phyloP scores from a whole-genome alignment of 306 rosid species.

The Lablab purpureus region DNA sequence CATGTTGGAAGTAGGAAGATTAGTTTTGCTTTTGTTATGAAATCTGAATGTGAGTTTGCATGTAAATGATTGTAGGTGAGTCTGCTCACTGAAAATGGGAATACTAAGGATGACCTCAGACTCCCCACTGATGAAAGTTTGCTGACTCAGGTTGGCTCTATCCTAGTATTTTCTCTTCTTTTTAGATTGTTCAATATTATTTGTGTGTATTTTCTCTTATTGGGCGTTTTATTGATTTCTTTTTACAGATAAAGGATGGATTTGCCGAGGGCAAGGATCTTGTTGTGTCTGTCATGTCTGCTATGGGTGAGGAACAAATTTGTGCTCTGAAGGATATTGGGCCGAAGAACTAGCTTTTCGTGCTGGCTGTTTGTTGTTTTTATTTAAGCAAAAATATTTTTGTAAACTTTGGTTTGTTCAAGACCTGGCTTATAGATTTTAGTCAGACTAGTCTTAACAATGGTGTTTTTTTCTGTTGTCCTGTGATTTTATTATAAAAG shows the following conservation, averaged over 20 bases:
- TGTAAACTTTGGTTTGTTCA: conserved; percentile 43
- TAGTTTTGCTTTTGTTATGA: neutral
- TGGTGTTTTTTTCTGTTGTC: conserved; percentile 45
- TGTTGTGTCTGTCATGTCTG: conserved; percentile 80
- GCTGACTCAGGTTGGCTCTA: conserved; percentile 65
- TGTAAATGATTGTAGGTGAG: conserved; percentile 45
- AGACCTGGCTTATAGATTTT: conserved; percentile 46
- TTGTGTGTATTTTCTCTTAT: neutral
- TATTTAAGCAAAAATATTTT: conserved; percentile 48
- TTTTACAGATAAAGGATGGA: conserved; percentile 75
- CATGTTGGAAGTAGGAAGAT: neutral
- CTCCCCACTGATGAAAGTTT: conserved; percentile 68
- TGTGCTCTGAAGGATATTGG: conserved; percentile 82
- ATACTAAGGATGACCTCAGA: conserved; percentile 67
- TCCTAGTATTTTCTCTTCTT: neutral
- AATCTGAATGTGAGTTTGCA: conserved; percentile 1
- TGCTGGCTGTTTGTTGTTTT: conserved; percentile 47
- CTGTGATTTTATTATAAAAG: conserved; percentile 34
- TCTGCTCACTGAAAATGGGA: conserved; percentile 73
- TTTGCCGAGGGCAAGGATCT: conserved; percentile 78
- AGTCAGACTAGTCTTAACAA: conserved; percentile 37
- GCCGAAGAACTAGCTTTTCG: conserved; percentile 56
- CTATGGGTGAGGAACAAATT: conserved; percentile 90
- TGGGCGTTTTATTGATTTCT: neutral
- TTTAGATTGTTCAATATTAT: neutral